Evolutionary conservation across 192 early-diverging fungal genomes (phyloP).

Genomic region (Powellomyces hirtus): DNA sequence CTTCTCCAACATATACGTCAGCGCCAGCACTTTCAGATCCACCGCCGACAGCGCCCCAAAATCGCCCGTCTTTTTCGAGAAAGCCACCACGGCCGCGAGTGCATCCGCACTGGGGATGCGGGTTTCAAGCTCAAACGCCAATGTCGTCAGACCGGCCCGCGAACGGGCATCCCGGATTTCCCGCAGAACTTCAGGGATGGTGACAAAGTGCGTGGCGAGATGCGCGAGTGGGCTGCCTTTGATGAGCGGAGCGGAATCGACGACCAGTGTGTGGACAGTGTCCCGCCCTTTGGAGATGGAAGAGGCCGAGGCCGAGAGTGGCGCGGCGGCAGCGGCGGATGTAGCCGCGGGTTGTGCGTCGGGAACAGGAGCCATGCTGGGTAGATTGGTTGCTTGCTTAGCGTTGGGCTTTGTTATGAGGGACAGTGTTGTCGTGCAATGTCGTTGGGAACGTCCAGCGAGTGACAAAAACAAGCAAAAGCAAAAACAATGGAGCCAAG

Average conservation of each 20-base stretch:
- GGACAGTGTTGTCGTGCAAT: no score
- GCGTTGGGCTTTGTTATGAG: no score
- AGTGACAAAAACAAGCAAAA: no score
- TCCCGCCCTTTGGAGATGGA: conserved; percentile 19
- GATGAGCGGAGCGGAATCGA: conserved; percentile 35
- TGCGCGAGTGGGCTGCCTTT: conserved; percentile 39
- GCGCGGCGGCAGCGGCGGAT: no score
- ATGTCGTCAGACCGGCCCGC: conserved; percentile 52
- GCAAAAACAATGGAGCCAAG: no score
- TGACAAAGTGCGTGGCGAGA: conserved; percentile 73
- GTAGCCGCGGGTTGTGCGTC: no score
- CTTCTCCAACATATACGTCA: conserved; percentile 84
- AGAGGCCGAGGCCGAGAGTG: no score
- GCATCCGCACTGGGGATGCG: conserved; percentile 63
- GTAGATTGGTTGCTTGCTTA: no score
- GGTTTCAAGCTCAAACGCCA: conserved; percentile 65
- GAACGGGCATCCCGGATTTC: conserved; percentile 81
- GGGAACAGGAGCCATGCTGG: no score
- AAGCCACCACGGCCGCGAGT: conserved; percentile 66
- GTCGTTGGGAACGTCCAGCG: no score
- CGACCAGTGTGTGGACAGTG: conserved; percentile 25
- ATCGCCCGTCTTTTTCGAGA: conserved; percentile 91
- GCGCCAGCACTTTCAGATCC: conserved; percentile 87
- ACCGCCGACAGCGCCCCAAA: conserved; percentile 72
- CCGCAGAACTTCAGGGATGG: conserved; percentile 80